Base-by-base conservation (phyloP, 345 rosid species). In the Bretschneidera sinensis region DNA sequence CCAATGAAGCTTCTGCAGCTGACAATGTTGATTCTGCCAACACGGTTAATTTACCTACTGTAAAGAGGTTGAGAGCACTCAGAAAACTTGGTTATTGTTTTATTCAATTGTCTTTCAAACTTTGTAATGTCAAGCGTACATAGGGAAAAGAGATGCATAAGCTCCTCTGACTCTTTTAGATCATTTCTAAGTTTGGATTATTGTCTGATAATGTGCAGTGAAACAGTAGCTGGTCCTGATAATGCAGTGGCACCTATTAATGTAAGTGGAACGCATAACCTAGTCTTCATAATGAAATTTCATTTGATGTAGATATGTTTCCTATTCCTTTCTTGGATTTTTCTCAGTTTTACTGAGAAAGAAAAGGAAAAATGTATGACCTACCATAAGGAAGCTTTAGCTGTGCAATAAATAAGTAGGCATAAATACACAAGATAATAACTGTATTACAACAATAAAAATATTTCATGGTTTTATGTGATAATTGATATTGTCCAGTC, bases 61-160 rank as follows among this genome's bases (percentile, higher is more conserved):
- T 52, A 34, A 79, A 75, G 59, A 87, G 96, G 92, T 88, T 59
- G 47, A n/a, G 60, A 60, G 58, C 51, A 6, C 39, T 62, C 57
- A 21, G 43, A 48, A 60, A 52, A 62, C 17, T 48, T 50, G 17
- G 31, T 21, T 63, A 13, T 35, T 21, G 13, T 16, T 2, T 57
- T 28, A 34, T 7, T 39, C 33, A 28, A 14, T 5, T 14, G 16
- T 56, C 17, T 65, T 51, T 57, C 15, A 17, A 59, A 28, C 17
- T 61, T 43, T 13, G 0, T 16, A 18, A 34, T 60, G 16, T 43
- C 61, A 25, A 62, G 50, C 33, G 9, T 59, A 16, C 14, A 4
- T 11, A 48, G 5, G 63, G 43, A 20, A 17, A 53, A 65, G 51
- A n/a, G 24, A 25, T 53, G 67, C 13, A 19, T 45, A n/a, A n/a